These are phyloP conservation scores for Polyplosphaeria fusca DNA, from an alignment of 495 filamentous ascomycete genomes.

Conservation along the genomic window DNA sequence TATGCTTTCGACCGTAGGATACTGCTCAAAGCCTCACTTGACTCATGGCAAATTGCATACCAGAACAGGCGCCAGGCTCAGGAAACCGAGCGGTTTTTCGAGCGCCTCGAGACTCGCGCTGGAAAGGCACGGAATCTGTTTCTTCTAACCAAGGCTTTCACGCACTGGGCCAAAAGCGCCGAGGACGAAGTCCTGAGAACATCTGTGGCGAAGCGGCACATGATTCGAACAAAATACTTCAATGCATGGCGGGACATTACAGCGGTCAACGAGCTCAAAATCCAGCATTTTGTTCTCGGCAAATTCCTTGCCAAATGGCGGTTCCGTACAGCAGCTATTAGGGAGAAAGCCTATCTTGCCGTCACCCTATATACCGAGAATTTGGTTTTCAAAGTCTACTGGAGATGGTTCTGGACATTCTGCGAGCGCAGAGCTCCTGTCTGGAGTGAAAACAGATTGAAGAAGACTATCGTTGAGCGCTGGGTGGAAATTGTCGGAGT, in stretches of 20 bases:
- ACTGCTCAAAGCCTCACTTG: slow-evolving; percentile 56
- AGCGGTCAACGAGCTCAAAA: slow-evolving; percentile 64
- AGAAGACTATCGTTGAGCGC: slow-evolving; percentile 11
- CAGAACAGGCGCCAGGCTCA: slow-evolving; percentile 47
- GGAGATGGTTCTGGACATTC: slow-evolving; percentile 56
- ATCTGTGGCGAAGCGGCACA: slow-evolving; percentile 60
- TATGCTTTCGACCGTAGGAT: slow-evolving; percentile 50
- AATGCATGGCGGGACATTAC: slow-evolving; percentile 75
- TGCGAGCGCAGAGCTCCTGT: slow-evolving; percentile 54
- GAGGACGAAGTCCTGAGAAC: slow-evolving; percentile 59
- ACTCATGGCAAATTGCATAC: slow-evolving; percentile 55
- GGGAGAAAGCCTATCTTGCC: slow-evolving; percentile 44
- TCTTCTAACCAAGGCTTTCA: slow-evolving; percentile 68
- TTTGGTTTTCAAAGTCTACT: slow-evolving; percentile 48
- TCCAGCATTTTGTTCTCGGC: slow-evolving; percentile 57
- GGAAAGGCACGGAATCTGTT: slow-evolving; percentile 61
- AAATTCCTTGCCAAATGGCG: slow-evolving; percentile 59
- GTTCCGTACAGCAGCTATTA: slow-evolving; percentile 42
- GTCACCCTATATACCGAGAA: slow-evolving; percentile 46
- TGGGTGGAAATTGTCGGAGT: slow-evolving; percentile 27
- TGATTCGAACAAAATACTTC: slow-evolving; percentile 70
- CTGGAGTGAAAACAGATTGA: slow-evolving; percentile 39
- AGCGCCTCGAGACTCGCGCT: slow-evolving; percentile 59
- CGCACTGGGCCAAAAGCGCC: slow-evolving; percentile 65
- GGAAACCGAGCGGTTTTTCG: slow-evolving; percentile 60